phyloP scores from a whole-genome alignment of 2,329 filamentous ascomycete species.

The Trichoderma pleuroti region DNA sequence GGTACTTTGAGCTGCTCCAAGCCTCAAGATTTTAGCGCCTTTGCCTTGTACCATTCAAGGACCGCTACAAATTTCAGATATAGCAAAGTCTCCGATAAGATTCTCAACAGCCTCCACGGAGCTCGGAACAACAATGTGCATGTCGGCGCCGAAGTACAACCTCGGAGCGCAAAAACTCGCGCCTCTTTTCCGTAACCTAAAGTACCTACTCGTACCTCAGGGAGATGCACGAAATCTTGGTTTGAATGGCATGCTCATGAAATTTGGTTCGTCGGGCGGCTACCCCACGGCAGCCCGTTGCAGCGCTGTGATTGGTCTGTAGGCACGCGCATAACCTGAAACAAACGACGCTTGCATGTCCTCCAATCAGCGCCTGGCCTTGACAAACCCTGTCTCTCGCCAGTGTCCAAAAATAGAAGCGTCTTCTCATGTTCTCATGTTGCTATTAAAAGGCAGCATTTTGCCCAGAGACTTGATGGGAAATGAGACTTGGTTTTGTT shows the following conservation, averaged over 20 bases:
- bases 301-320: constrained; percentile 20
- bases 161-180: not conserved
- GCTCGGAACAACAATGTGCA: not conserved
- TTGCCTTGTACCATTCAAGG: not conserved
- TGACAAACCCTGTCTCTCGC: not conserved
- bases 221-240: not conserved
- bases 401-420: constrained; percentile 24
- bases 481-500: not conserved
- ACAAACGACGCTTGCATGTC: constrained; percentile 18
- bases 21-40: not conserved
- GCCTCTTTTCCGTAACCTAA: not conserved
- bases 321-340: constrained; percentile 25
- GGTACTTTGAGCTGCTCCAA: not conserved
- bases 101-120: not conserved
- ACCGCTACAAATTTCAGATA: not conserved
- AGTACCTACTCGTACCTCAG: not conserved
- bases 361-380: constrained; percentile 20
- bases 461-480: not conserved
- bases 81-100: not conserved
- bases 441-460: not conserved
- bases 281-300: not conserved
- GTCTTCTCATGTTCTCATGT: not conserved
- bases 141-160: not conserved
- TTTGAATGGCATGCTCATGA: not conserved
- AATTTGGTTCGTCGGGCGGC: not conserved